Evolutionary conservation across 1,284 basidiomycete genomes (phyloP), one percentile per base, ranked within the genome.

Genomic region (Fomitopsis palustris): DNA sequence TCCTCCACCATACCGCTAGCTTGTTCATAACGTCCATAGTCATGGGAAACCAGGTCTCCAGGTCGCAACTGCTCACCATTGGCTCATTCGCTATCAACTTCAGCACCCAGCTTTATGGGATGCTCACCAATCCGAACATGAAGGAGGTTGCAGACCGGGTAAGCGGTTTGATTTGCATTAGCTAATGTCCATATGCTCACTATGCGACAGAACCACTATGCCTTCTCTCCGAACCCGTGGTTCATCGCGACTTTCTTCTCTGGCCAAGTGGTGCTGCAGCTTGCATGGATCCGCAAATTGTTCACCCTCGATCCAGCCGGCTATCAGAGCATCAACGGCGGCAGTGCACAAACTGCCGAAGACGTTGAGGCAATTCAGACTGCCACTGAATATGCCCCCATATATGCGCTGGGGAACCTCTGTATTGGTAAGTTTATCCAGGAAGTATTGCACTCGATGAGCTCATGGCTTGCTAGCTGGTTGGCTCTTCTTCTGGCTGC

Each of bases 211-310:
- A 73, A 75, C 56, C 72, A 75, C 53, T 75, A 70, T 35, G 74
- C 73, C 1, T 74, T 72, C 62, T 76, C 73, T 0, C 71, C 73
- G 23, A 70, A 73, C 59, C 70, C 72, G 0, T 67, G 62, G 63
- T 74, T 75, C 64, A 73, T 76, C 51, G 71, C 67, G 4, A 70
- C 69, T 2, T 74, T 74, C 66, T 75, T 75, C 65, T 68, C 70
- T 0, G 61, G 72, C 10, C 73, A 75, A 59, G 63, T 68, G 16
- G 57, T 72, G 31, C 49, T 72, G 6, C 73, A 75, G 58, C 56
- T 70, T 1, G 65, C 64, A 10, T 74, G 73, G 73, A 66, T 75
- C 37, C 65, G 65, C 38, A 60, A 70, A 61, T 62, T 75, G 23
- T 72, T 66, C 62, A 17, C 47, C 21, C 12, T 60, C 23, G 54